Base-by-base conservation (phyloP, 2,329 filamentous ascomycete genomes). In the Xylaria polymorpha region DNA sequence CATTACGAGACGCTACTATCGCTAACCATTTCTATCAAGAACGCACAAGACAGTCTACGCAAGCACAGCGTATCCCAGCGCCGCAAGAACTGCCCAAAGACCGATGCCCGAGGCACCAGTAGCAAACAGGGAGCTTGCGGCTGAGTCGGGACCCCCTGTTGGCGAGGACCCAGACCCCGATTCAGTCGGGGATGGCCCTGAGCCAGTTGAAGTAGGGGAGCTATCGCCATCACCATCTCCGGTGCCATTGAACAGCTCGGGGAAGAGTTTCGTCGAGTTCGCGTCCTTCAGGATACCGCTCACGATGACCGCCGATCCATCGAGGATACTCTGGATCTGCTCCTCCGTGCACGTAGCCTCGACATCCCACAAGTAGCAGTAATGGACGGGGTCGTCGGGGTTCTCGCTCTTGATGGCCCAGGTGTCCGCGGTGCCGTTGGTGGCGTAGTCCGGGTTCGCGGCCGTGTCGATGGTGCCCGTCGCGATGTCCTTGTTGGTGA, bases 321-420 rank as follows among this genome's bases (percentile, higher is more conserved):
- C 76, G 32, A 82, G 69, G 9, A 83, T 76, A 1, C 69, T 72
- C 55, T 82, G 78, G 25, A 82, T 77, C 70, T 82, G 77, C 32
- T 75, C 85, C 0, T 82, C 76, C 0, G 83, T 85, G 77, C 91
- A 92, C 0, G 86, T 88, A 5, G 64, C 62, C 4, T 77, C 77
- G n/a, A 86, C 81, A 46, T 83, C 81, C 41, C 88, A 83, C 9
- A 91, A 74, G 79, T 87, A 91, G 80, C 90, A 92, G 8, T 84
- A 88, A 20, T 85, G 81, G 10, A 81, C 80, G 35, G 82, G 85
- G 65, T 83, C 82, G 70, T 77, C 75, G 18, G 83, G 85, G 51
- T 82, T 76, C 18, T 81, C 80, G 69, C 86, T 86, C 9, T 82
- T 84, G 72, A 87, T 82, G 0, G 85, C 86, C 77, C 80, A 83